Percentiles rank a stretch among this genome's conserved stretches.
Evolutionary conservation across 495 filamentous ascomycete genomes (phyloP).

Genomic region (Corynascus novoguineensis): DNA sequence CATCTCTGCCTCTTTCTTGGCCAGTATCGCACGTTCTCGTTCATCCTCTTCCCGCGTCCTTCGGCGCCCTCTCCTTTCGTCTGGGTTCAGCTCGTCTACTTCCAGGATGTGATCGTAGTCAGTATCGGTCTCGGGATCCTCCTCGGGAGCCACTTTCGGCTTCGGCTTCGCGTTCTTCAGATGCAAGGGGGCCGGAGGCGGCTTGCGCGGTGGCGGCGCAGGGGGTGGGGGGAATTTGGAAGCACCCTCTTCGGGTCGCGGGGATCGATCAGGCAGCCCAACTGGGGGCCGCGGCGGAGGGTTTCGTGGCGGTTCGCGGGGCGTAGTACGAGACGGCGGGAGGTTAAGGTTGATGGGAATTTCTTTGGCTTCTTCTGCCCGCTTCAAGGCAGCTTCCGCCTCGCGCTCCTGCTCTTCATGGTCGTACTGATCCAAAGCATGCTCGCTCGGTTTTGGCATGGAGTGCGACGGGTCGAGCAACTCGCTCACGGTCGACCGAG

Average conservation of each 20-base stretch:
- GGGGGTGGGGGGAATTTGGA: slow-evolving; percentile 42
- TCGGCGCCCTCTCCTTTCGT: slow-evolving; percentile 67
- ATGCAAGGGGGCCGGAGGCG: slow-evolving; percentile 79
- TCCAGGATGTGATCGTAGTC: slow-evolving; percentile 77
- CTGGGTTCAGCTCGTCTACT: slow-evolving; percentile 51
- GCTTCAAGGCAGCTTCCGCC: slow-evolving; percentile 38
- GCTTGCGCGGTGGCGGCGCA: slow-evolving; percentile 63
- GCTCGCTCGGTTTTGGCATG: slow-evolving; percentile 50
- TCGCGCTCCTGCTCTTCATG: slow-evolving; percentile 44
- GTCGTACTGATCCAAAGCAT: slow-evolving; percentile 49
- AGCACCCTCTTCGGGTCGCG: slow-evolving; percentile 42
- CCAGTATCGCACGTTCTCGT: slow-evolving; percentile 61
- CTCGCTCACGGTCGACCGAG: slow-evolving; percentile 35
- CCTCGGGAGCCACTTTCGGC: slow-evolving; percentile 42
- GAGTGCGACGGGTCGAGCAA: slow-evolving; percentile 45
- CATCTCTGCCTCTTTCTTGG: slow-evolving; percentile 56
- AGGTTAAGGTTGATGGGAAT: slow-evolving; percentile 41
- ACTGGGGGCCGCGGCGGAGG: slow-evolving; percentile 41
- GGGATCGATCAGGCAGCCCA: slow-evolving; percentile 37
- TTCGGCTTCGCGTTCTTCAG: slow-evolving; percentile 49
- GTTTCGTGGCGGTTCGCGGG: slow-evolving; percentile 40
- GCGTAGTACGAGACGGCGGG: slow-evolving; percentile 45
- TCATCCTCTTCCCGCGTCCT: slow-evolving; percentile 89
- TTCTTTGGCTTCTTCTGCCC: slow-evolving; percentile 35
- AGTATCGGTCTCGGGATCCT: slow-evolving; percentile 63